phyloP scores from a whole-genome alignment of 148 eudicot genomes.

The Chenopodium formosanum region DNA sequence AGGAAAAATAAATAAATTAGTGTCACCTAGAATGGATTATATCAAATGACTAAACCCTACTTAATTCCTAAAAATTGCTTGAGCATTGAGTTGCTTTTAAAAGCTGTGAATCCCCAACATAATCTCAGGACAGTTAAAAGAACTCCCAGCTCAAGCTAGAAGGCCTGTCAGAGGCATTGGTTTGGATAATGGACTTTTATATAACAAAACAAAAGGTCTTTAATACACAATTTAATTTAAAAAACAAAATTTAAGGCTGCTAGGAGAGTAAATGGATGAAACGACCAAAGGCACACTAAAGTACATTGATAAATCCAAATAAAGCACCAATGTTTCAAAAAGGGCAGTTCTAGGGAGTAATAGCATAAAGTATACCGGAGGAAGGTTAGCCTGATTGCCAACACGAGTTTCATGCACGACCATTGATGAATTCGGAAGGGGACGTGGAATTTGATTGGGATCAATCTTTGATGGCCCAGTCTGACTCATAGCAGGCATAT shows the following conservation, averaged over 20 bases:
- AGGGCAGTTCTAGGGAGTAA: background rate
- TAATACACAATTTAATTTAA: background rate
- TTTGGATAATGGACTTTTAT: background rate
- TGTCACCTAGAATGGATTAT: background rate
- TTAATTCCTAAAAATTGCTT: background rate
- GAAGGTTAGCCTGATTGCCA: conserved; percentile 82
- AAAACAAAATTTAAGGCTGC: background rate
- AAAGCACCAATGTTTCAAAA: background rate
- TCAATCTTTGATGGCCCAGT: conserved; percentile 76
- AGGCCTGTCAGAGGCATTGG: background rate
- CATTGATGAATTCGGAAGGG: conserved; percentile 63
- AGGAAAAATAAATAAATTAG: background rate
- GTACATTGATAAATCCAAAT: background rate
- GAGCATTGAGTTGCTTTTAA: background rate
- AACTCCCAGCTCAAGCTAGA: background rate
- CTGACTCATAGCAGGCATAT: conserved; percentile 61
- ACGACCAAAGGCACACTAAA: background rate
- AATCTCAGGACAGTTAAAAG: background rate
- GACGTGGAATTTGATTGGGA: conserved; percentile 95
- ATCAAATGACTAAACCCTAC: background rate
- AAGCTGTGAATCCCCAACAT: background rate
- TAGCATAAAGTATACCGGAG: conserved; percentile 60
- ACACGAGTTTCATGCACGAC: conserved; percentile 83
- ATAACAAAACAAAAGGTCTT: background rate
- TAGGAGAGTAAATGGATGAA: background rate